Evolutionary conservation across 345 rosid genomes (phyloP).

Genomic region (Ceriops zippeliana): DNA sequence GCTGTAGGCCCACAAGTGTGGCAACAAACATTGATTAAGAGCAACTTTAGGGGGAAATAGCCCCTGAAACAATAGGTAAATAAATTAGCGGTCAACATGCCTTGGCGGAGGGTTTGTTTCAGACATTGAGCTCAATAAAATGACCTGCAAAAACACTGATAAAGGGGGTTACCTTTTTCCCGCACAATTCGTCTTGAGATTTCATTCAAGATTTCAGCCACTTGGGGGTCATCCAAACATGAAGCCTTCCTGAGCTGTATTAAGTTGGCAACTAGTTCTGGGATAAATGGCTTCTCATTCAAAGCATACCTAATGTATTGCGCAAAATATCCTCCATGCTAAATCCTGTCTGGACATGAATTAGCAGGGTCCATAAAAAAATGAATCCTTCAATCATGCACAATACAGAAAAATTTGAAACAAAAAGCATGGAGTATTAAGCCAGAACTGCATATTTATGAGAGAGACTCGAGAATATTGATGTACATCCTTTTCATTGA

Average conservation of each 20-base stretch:
- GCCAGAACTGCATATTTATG: not conserved
- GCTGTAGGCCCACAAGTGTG: too few species aligned
- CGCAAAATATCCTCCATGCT: constrained; percentile 81
- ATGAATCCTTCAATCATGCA: constrained; percentile 9
- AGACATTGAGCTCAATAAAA: not conserved
- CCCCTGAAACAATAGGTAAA: too few species aligned
- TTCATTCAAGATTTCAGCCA: constrained; percentile 73
- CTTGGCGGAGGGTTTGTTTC: too few species aligned
- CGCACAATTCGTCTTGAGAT: constrained; percentile 76
- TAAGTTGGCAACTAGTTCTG: constrained; percentile 59
- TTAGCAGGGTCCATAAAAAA: constrained; percentile 37
- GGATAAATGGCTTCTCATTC: constrained; percentile 90
- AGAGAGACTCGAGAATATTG: not conserved
- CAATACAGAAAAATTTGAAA: constrained; percentile 1
- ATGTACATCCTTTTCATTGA: not conserved
- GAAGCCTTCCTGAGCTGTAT: constrained; percentile 76
- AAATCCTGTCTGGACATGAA: constrained; percentile 83
- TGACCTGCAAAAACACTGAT: not conserved
- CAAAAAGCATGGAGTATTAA: not conserved
- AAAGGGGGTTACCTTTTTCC: constrained; percentile 59
- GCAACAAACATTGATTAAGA: too few species aligned
- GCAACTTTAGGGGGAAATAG: too few species aligned
- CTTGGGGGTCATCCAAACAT: constrained; percentile 60
- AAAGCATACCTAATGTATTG: constrained; percentile 74
- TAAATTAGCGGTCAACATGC: not conserved